Conservation (phyloP, 768 basidiomycete species). For the Tylopilus felleus region DNA sequence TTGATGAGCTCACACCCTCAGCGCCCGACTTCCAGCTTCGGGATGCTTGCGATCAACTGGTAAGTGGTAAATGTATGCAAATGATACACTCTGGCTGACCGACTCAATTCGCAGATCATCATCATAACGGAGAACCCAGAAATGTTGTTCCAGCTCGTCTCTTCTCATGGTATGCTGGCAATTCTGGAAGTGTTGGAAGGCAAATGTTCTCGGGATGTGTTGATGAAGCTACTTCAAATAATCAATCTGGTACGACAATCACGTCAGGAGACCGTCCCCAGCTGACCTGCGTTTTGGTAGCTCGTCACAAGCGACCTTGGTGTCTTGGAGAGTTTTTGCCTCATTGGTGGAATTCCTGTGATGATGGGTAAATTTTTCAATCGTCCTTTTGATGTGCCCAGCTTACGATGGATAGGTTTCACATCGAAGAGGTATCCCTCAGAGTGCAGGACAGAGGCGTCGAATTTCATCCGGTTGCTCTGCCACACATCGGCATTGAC, state of each 20-base stretch:
- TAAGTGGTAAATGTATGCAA: slow-evolving; percentile 34
- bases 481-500: slow-evolving; percentile 93
- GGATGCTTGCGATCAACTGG: slow-evolving; percentile 85
- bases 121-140: slow-evolving; percentile 80
- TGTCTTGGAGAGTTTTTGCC: slow-evolving; percentile 91
- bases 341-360: slow-evolving; percentile 93
- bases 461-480: slow-evolving; percentile 87
- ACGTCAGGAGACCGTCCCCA: neutral
- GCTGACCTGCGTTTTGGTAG: slow-evolving; percentile 29
- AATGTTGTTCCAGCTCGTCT: slow-evolving; percentile 84
- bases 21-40: slow-evolving; percentile 80
- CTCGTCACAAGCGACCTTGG: slow-evolving; percentile 72
- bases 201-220: slow-evolving; percentile 79
- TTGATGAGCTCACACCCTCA: slow-evolving; percentile 81
- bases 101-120: slow-evolving; percentile 48
- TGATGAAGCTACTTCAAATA: slow-evolving; percentile 81
- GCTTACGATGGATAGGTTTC: slow-evolving; percentile 53
- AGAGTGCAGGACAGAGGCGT: slow-evolving; percentile 93
- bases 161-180: slow-evolving; percentile 92
- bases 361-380: slow-evolving; percentile 67
- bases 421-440: slow-evolving; percentile 92
- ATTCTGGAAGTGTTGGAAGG: slow-evolving; percentile 92
- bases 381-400: neutral
- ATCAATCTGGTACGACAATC: slow-evolving; percentile 67
- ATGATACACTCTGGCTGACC: neutral